A percentile compares a stretch with the other conserved stretches of the same genome.
Evolutionary conservation across 495 filamentous ascomycete species (phyloP).

Genomic region (Trichoderma reesei): DNA sequence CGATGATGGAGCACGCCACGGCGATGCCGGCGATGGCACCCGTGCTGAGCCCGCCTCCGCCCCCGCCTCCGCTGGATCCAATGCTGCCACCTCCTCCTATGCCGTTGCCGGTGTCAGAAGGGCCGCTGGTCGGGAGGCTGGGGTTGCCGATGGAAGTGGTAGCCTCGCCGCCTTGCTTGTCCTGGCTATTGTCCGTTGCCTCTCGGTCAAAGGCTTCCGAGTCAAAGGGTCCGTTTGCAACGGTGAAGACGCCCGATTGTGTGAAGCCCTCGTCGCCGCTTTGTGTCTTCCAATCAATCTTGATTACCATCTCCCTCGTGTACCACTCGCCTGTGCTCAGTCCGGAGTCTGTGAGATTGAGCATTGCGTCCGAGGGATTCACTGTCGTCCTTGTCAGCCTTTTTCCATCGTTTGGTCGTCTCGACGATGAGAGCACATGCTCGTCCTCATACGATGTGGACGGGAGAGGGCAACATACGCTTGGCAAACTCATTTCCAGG

Average conservation of each 20-base stretch:
- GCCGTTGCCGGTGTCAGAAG: neutral
- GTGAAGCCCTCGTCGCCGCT: neutral
- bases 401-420: neutral
- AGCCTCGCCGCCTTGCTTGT: neutral
- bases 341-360: neutral
- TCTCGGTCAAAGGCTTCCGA: neutral
- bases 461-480: neutral
- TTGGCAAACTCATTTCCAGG: neutral
- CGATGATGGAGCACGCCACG: constrained; percentile 26
- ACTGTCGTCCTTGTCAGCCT: neutral
- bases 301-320: neutral
- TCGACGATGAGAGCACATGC: neutral
- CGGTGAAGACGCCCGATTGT: constrained; percentile 3
- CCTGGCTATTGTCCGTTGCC: neutral
- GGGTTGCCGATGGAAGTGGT: neutral
- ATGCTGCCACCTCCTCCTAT: neutral
- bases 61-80: too few species aligned
- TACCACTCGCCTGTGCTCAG: neutral
- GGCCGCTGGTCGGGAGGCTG: neutral
- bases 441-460: neutral
- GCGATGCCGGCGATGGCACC: constrained; percentile 36
- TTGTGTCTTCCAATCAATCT: neutral
- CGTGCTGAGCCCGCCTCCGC: constrained; percentile 2
- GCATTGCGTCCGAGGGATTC: neutral
- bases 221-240: neutral